Evolutionary conservation across 768 basidiomycete species (phyloP).

Genomic region (Fistulinella prunicolor): DNA sequence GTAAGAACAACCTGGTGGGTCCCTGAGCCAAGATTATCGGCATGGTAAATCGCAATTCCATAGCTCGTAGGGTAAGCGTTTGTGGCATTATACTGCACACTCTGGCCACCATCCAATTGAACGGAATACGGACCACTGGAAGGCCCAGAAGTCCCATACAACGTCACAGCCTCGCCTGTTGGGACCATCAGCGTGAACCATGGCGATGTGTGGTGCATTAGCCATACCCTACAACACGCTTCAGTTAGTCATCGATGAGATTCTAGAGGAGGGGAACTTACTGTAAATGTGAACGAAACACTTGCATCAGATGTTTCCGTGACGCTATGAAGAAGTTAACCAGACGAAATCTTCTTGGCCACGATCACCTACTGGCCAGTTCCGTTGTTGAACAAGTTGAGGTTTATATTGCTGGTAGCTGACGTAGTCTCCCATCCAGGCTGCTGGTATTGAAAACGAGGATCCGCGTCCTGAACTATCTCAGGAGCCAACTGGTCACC

Average conservation of each 20-base stretch:
- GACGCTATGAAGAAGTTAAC: constrained; percentile 24
- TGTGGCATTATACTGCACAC: constrained; percentile 15
- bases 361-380: constrained; percentile 38
- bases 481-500: constrained; percentile 18
- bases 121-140: constrained; percentile 34
- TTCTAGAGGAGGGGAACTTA: constrained; percentile 17
- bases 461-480: constrained; percentile 33
- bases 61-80: constrained; percentile 19
- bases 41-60: constrained; percentile 32
- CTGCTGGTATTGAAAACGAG: constrained; percentile 37
- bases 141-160: constrained; percentile 44
- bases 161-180: constrained; percentile 42
- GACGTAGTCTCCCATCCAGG: constrained; percentile 36
- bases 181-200: not conserved
- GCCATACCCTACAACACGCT: constrained; percentile 19
- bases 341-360: not conserved
- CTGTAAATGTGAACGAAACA: constrained; percentile 39
- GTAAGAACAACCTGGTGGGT: constrained; percentile 33
- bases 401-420: constrained; percentile 28
- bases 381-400: constrained; percentile 40
- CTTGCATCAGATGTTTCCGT: constrained; percentile 33
- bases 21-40: constrained; percentile 39
- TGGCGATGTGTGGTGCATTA: not conserved
- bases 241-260: not conserved
- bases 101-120: constrained; percentile 32